Evolutionary conservation across 2,329 filamentous ascomycete genomes (phyloP).

Genomic region (Tolypocladium capitatum): DNA sequence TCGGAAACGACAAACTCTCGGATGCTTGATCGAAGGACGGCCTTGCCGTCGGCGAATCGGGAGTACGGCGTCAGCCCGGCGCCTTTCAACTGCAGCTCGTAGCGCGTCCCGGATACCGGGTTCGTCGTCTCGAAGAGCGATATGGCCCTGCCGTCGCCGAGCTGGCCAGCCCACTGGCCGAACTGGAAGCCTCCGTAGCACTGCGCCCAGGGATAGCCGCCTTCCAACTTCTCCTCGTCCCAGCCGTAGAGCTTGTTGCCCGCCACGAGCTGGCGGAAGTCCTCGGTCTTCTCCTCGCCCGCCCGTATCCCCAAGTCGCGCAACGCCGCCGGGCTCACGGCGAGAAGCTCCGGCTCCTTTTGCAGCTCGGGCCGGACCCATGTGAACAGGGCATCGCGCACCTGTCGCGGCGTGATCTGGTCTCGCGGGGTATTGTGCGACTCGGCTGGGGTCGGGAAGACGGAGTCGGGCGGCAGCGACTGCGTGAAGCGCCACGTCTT

Average conservation of each 20-base stretch:
- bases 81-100: slow-evolving; percentile 90
- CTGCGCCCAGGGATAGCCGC: slow-evolving; percentile 93
- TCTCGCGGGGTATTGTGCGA: slow-evolving; percentile 73
- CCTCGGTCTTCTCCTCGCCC: slow-evolving; percentile 54
- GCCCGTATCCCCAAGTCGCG: slow-evolving; percentile 63
- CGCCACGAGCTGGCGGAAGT: slow-evolving; percentile 65
- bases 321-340: slow-evolving; percentile 66
- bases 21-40: slow-evolving; percentile 83
- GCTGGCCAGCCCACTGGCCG: slow-evolving; percentile 88
- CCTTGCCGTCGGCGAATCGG: slow-evolving; percentile 90
- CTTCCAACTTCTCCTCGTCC: slow-evolving; percentile 49
- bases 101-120: slow-evolving; percentile 53
- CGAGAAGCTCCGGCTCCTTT: slow-evolving; percentile 64
- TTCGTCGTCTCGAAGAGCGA: slow-evolving; percentile 86
- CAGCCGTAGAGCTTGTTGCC: slow-evolving; percentile 76
- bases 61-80: slow-evolving; percentile 90
- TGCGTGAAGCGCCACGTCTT: slow-evolving; percentile 54
- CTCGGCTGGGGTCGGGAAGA: slow-evolving; percentile 65
- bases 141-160: slow-evolving; percentile 89
- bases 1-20: slow-evolving; percentile 91
- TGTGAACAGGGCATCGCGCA: slow-evolving; percentile 76
- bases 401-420: slow-evolving; percentile 65
- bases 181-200: slow-evolving; percentile 81
- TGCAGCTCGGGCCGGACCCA: slow-evolving; percentile 73
- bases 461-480: slow-evolving; percentile 60